Evolutionary conservation across 352 stramenopile species (phyloP).

Genomic region (Phytophthora foliorum): DNA sequence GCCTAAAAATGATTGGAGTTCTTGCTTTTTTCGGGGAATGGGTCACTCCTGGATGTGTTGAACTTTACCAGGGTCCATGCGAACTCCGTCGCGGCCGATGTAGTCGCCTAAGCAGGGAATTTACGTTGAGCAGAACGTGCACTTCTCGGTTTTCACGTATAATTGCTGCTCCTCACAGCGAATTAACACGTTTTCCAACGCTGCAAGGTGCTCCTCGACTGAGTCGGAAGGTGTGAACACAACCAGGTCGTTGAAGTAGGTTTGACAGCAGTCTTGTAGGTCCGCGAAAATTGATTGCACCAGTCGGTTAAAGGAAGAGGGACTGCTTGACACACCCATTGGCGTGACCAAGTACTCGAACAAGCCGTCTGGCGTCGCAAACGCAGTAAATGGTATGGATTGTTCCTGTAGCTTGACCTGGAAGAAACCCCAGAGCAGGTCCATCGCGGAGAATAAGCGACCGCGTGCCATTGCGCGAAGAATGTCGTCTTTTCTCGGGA

Average conservation of each 20-base stretch:
- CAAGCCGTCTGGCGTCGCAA: constrained; percentile 8
- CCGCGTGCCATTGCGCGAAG: not conserved
- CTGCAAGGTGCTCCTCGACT: constrained; percentile 3
- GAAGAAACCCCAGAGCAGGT: constrained; percentile 21
- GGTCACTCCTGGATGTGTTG: constrained; percentile 14
- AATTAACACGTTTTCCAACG: not conserved
- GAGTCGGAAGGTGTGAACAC: constrained; percentile 1
- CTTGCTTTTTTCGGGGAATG: constrained; percentile 13
- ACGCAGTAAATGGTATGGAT: constrained; percentile 14
- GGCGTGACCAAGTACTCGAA: constrained; percentile 19
- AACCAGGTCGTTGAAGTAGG: constrained; percentile 14
- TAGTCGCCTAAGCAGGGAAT: constrained; percentile 17
- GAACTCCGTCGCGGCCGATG: too few species aligned
- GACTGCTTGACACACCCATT: constrained; percentile 15
- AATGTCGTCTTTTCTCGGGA: constrained; percentile 18
- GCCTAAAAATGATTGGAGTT: constrained; percentile 27
- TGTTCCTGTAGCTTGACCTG: constrained; percentile 9
- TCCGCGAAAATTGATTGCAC: constrained; percentile 1
- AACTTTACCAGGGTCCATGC: constrained; percentile 29
- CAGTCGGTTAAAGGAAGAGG: constrained; percentile 12
- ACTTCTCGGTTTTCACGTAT: constrained; percentile 14
- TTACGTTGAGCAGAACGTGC: constrained; percentile 9
- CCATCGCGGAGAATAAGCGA: constrained; percentile 2
- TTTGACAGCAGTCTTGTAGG: not conserved
- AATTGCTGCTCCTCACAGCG: constrained; percentile 10